Base-by-base conservation (phyloP, 352 stramenopile species). In the Phytophthora melonis region DNA sequence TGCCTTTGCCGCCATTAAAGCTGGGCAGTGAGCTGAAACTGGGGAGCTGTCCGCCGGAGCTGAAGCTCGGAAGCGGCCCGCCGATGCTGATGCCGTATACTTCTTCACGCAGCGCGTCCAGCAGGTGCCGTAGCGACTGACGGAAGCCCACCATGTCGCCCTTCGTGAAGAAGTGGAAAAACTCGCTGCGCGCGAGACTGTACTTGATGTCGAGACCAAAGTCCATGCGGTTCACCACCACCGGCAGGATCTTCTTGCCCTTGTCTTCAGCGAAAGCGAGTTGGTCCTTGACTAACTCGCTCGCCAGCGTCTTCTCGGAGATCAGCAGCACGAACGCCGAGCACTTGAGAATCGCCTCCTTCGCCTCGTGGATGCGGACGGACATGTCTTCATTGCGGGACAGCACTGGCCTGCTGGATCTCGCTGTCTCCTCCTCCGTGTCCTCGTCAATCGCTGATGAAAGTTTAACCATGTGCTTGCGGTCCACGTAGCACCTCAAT, bases 201-300 rank as follows among this genome's bases (percentile, higher is more conserved):
- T 94, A 96, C 79, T 94, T 89, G 65, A 93, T 82, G 39, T 93
- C 89, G 27, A 94, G 75, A 11, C 70, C 80, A 55, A 95, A 88
- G 50, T 87, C 75, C 50, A 93, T 78, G 36, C 72, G 78, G 50
- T 94, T 91, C 0, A 90, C 82, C 7, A 93, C 87, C 0, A 96
- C 79, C 0, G 89, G 87, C 19, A 94, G 70, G 56, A 96, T 93
- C 27, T 82, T 87, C 70, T 94, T 94, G 57, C 89, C 87, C 65
- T 96, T 96, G 75, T 94, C 87, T 67, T 96, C 89, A 0, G 87
- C 89, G 53, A 94, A 96, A 13, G 89, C 87, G 14, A 96, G 74
- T 62, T 96, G 87, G 56, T 94, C 87, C 54, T 88, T 90, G 21
- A 94, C 82, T 1, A 94, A 61, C 56, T 96, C 85, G 49, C 84